Conservation (phyloP, 2,329 filamentous ascomycete species). For the Phyllosticta ampelicida region DNA sequence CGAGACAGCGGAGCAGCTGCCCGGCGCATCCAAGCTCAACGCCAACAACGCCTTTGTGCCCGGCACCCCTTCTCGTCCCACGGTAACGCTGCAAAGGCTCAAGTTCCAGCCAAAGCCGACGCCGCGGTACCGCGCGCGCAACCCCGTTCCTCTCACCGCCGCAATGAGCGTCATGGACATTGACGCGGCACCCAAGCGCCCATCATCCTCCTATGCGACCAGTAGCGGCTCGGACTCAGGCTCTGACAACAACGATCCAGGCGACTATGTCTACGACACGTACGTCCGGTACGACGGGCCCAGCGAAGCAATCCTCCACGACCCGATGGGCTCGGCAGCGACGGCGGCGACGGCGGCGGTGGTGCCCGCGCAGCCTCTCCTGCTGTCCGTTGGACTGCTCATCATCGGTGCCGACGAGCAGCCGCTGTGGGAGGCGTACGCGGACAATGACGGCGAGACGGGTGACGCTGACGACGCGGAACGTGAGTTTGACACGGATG, state of each 20-base stretch:
- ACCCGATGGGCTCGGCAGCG: background rate
- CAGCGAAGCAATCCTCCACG: constrained; percentile 10
- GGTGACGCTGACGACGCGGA: constrained; percentile 20
- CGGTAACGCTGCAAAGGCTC: constrained; percentile 14
- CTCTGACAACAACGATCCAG: constrained; percentile 42
- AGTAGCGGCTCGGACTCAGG: constrained; percentile 22
- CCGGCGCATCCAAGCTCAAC: background rate
- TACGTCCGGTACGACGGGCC: constrained; percentile 41
- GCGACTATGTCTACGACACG: constrained; percentile 51
- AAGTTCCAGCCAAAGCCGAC: constrained; percentile 27
- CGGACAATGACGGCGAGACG: constrained; percentile 42
- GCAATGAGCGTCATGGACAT: constrained; percentile 19
- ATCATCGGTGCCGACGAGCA: constrained; percentile 42
- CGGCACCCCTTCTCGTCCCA: background rate
- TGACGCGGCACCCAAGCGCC: constrained; percentile 17
- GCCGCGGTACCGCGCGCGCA: constrained; percentile 24
- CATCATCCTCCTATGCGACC: background rate
- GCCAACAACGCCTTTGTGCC: background rate
- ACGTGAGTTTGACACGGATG: constrained; percentile 45
- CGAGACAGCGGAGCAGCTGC: constrained; percentile 15
- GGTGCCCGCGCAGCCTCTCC: constrained; percentile 21
- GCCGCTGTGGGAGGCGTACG: constrained; percentile 44
- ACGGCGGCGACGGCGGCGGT: constrained; percentile 25
- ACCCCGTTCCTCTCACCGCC: constrained; percentile 14
- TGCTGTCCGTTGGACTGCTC: constrained; percentile 29